Base-by-base conservation (phyloP, 2,329 filamentous ascomycete genomes). In the Diplodia seriata region DNA sequence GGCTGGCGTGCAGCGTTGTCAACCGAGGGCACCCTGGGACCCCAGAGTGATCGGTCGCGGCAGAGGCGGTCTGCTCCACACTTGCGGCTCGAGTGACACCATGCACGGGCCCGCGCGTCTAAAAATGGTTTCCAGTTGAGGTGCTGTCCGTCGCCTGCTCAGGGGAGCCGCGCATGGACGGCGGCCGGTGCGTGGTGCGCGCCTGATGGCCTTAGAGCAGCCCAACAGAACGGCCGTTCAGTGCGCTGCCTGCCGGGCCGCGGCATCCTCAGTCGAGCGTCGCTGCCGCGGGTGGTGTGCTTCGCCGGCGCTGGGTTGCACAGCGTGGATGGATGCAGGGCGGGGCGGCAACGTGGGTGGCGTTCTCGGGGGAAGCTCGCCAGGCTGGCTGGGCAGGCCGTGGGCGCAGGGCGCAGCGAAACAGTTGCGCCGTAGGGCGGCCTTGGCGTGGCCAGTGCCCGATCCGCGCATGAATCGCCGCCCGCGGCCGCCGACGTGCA, bases 381-480 rank as follows among this genome's bases (percentile, higher is more conserved):
- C 54, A 33, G 54, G 18, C 31, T 29, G 53, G 14, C 29, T 40
- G 20, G 29, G 36, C 29, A 23, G 36, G 23, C 23, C 23, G 23
- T 23, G 53, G 54, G 20, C 8, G 31, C 18, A 38, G 33, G 54
- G 26, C 54, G 54, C 33, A 40, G 54, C 33, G 20, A 56, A 20
- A 38, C 54, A 38, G 31, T 56, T 26, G 54, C 18, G 18, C 54
- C 54, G 31, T 56, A 36, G 53, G 53, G 54, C 26, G 23, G 26
- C 31, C n/a, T 47, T 43, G 38, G 38, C 14, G 14, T 18, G 43
- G 20, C 31, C 31, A 33, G 36, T 38, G 36, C 36, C 8, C 26
- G 57, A 23, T 62, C 57, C 40, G 57, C 57, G 57, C 57, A 50
- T 62, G 40, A 50, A 29, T 49, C 57, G 57, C 57, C 40, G 57